These are phyloP conservation scores for Pichia sp. DNA, from an alignment of 1,139 yeast genomes.

Conservation along the genomic window DNA sequence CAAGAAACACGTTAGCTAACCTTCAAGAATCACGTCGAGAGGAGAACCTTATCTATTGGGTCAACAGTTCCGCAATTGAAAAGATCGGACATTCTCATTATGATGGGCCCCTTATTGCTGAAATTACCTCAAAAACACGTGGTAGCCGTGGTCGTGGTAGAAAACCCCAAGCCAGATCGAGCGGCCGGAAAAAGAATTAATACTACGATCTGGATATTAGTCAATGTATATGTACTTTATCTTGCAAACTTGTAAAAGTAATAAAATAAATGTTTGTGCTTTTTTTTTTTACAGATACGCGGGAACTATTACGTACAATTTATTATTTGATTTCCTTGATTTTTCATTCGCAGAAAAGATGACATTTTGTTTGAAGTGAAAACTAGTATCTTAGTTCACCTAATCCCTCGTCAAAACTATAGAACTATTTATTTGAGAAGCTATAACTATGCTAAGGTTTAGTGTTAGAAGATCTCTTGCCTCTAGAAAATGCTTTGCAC, in stretches of 20 bases:
- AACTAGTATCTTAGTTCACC: no score
- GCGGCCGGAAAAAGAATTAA: background rate
- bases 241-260: background rate
- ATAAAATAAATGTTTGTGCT: background rate
- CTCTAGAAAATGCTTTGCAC: background rate
- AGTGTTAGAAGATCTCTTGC: background rate
- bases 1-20: constrained; percentile 1
- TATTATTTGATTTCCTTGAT: background rate
- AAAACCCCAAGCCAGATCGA: background rate
- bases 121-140: constrained; percentile 13
- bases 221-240: background rate
- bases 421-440: no score
- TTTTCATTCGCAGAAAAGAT: constrained; percentile 3
- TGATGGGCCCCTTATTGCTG: constrained; percentile 37
- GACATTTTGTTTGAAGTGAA: no score
- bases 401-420: no score
- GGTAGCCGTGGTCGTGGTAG: constrained; percentile 6
- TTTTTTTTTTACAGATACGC: background rate
- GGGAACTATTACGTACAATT: background rate
- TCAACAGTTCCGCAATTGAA: constrained; percentile 50
- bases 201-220: background rate
- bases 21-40: constrained; percentile 6
- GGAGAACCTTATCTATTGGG: constrained; percentile 35
- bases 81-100: constrained; percentile 45
- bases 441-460: background rate